These are phyloP conservation scores for Nakazawaea anatomiae DNA, from an alignment of 805 yeast species.

Conservation along the genomic window DNA sequence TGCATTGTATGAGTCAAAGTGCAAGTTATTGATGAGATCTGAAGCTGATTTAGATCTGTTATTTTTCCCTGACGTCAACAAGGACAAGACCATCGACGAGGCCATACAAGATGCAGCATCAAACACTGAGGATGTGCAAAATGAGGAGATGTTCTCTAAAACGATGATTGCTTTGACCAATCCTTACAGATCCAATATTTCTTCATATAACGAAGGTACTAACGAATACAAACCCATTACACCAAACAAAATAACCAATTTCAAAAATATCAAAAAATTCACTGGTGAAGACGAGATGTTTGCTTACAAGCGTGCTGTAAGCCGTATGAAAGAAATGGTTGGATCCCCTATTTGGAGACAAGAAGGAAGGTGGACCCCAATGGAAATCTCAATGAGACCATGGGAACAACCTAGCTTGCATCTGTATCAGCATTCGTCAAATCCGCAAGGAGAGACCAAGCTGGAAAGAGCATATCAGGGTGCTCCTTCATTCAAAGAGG, in stretches of 20 bases:
- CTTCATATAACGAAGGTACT: constrained; percentile 50
- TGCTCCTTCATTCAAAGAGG: constrained; percentile 36
- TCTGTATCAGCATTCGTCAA: too few relatives aligned
- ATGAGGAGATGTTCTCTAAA: constrained; percentile 65
- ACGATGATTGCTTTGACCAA: constrained; percentile 52
- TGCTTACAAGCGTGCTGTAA: constrained; percentile 67
- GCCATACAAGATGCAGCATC: constrained; percentile 3
- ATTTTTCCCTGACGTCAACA: constrained; percentile 53
- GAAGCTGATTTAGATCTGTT: constrained; percentile 45
- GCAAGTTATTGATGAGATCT: constrained; percentile 49
- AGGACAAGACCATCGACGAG: not conserved
- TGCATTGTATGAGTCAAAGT: constrained; percentile 63
- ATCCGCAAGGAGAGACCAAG: not conserved
- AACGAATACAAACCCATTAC: constrained; percentile 21
- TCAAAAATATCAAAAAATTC: constrained; percentile 45
- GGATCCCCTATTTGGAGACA: constrained; percentile 39
- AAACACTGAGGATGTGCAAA: constrained; percentile 38
- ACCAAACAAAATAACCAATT: constrained; percentile 25
- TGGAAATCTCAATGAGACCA: constrained; percentile 45
- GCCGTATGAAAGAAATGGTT: constrained; percentile 43
- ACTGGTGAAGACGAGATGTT: constrained; percentile 77
- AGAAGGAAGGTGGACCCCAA: constrained; percentile 48
- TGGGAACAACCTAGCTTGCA: constrained; percentile 36
- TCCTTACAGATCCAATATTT: constrained; percentile 66
- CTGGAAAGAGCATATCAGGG: constrained; percentile 7